Conservation (phyloP, 1,284 basidiomycete species). For the Naganishia cerealis region DNA sequence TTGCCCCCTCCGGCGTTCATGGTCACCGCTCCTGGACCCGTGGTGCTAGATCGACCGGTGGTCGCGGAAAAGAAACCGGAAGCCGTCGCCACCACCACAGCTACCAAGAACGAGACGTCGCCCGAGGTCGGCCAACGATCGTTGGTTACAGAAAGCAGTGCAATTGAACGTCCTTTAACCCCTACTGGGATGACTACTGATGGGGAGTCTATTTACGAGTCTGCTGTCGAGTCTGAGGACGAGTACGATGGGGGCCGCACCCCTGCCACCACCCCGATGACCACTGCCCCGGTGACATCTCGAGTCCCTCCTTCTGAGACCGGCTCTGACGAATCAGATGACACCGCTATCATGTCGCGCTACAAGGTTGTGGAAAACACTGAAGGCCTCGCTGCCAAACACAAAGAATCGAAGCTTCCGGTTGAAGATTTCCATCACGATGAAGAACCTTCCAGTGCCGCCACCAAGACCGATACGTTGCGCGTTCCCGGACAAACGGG, state of each 20-base stretch:
- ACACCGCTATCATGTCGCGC: constrained; percentile 36
- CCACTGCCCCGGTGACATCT: not conserved
- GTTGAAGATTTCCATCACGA: constrained; percentile 33
- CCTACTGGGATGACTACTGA: constrained; percentile 23
- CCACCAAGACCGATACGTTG: not conserved
- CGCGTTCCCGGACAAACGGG: constrained; percentile 4
- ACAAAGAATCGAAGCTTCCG: constrained; percentile 34
- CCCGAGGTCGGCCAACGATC: not conserved
- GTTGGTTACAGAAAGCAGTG: not conserved
- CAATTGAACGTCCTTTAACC: constrained; percentile 16
- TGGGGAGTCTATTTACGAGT: constrained; percentile 49
- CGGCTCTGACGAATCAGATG: constrained; percentile 40
- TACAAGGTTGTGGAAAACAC: constrained; percentile 50
- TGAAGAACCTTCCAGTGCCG: constrained; percentile 35
- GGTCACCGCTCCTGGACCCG: constrained; percentile 30
- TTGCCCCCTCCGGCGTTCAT: constrained; percentile 31
- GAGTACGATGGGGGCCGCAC: constrained; percentile 22
- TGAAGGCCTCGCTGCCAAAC: constrained; percentile 26
- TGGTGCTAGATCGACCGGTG: constrained; percentile 23
- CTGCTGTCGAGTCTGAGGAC: constrained; percentile 45
- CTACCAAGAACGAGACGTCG: constrained; percentile 16
- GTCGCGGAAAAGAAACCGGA: not conserved
- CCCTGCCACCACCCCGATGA: constrained; percentile 2
- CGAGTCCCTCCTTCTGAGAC: constrained; percentile 10
- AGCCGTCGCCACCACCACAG: constrained; percentile 38